phyloP scores from a whole-genome alignment of 768 basidiomycete species.

The Panellus pusillus region DNA sequence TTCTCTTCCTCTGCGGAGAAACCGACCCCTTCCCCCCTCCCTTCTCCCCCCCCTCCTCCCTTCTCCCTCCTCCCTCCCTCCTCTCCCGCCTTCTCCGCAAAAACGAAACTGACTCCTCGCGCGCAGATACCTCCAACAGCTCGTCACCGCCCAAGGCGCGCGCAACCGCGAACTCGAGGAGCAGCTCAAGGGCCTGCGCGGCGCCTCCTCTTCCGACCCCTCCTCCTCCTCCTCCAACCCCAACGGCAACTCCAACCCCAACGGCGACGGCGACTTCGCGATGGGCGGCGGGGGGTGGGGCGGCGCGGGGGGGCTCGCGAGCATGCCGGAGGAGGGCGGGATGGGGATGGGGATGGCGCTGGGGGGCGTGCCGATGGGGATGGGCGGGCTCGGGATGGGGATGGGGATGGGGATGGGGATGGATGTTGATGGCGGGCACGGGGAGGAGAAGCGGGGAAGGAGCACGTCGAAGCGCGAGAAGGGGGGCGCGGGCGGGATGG shows the following conservation, averaged over 20 bases:
- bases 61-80: too few species aligned
- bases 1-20: too few species aligned
- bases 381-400: slow-evolving; percentile 1
- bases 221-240: background rate
- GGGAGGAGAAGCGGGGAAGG: slow-evolving; percentile 16
- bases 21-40: too few species aligned
- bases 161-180: slow-evolving; percentile 79
- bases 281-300: slow-evolving; percentile 4
- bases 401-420: slow-evolving; percentile 10
- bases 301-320: slow-evolving; percentile 18
- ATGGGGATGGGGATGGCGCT: slow-evolving; percentile 9
- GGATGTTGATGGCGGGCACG: slow-evolving; percentile 19
- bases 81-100: too few species aligned
- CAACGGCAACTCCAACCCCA: slow-evolving; percentile 6
- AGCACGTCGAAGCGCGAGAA: slow-evolving; percentile 9
- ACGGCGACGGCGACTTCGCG: slow-evolving; percentile 14
- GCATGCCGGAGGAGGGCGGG: slow-evolving; percentile 22
- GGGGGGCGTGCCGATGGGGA: too few species aligned
- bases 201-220: slow-evolving; percentile 25
- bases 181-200: slow-evolving; percentile 54
- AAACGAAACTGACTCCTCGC: background rate
- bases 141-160: slow-evolving; percentile 76
- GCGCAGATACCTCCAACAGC: slow-evolving; percentile 76
- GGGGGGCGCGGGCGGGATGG: slow-evolving; percentile 11
- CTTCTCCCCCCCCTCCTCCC: background rate